Conservation (phyloP, 2,329 filamentous ascomycete species). For the Mycosphaerella sp. region DNA sequence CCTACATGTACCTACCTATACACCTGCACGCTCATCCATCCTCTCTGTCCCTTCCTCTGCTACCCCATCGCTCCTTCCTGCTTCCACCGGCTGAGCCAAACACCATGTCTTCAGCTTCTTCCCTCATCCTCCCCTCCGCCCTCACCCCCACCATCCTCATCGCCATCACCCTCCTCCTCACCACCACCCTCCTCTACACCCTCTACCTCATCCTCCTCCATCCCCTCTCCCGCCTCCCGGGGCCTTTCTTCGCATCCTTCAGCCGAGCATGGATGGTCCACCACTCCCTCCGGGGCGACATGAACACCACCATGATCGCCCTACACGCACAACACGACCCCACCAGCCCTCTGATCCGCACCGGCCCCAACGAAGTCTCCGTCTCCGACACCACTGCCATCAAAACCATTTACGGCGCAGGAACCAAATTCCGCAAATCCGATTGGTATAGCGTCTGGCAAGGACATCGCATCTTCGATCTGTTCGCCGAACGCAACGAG, state of each 20-base stretch:
- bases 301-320: slow-evolving; percentile 28
- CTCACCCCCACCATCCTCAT: background rate
- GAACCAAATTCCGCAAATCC: slow-evolving; percentile 32
- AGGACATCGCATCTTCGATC: background rate
- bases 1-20: too few species aligned
- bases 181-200: background rate
- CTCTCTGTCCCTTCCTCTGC: too few species aligned
- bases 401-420: slow-evolving; percentile 34
- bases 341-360: slow-evolving; percentile 21
- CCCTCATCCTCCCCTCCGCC: background rate
- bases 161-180: background rate
- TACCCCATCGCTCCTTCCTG: too few species aligned
- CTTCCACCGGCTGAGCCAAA: background rate
- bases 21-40: too few species aligned
- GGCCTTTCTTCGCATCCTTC: slow-evolving; percentile 18
- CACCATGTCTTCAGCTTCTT: background rate
- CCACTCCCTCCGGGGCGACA: slow-evolving; percentile 9
- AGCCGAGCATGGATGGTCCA: slow-evolving; percentile 21
- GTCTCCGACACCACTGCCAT: slow-evolving; percentile 29
- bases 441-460: slow-evolving; percentile 4
- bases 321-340: slow-evolving; percentile 30
- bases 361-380: slow-evolving; percentile 27
- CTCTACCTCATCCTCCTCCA: background rate
- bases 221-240: slow-evolving; percentile 7
- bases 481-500: background rate